These are phyloP conservation scores for Rhododendron ferrugineum DNA, from an alignment of 148 eudicot species.

Conservation along the genomic window DNA sequence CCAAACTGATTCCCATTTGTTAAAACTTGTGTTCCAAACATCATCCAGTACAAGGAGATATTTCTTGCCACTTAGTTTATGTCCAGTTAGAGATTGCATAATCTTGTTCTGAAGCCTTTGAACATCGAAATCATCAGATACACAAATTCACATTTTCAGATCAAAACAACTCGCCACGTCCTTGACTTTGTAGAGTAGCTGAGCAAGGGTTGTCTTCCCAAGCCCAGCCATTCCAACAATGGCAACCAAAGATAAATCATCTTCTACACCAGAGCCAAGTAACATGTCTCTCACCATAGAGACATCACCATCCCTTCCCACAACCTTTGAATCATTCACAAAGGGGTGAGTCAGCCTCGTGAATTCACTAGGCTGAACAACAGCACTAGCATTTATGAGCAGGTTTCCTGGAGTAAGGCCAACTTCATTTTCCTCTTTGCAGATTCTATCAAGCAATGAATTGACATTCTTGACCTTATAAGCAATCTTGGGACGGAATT, in stretches of 20 bases:
- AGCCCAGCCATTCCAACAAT: conserved; percentile 11
- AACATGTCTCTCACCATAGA: background rate
- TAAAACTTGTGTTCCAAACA: conserved; percentile 8
- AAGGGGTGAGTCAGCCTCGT: too few relatives aligned
- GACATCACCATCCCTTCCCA: conserved; percentile 12
- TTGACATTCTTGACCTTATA: background rate
- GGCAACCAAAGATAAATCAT: background rate
- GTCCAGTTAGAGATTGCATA: background rate
- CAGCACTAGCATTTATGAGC: background rate
- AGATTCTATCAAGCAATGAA: background rate
- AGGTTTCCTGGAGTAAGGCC: background rate
- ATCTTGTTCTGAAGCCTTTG: background rate
- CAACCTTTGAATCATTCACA: background rate
- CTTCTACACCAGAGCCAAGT: background rate
- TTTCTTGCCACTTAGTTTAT: background rate
- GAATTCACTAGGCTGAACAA: too few relatives aligned
- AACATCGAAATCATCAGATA: background rate
- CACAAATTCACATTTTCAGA: conserved; percentile 5
- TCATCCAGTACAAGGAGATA: conserved; percentile 18
- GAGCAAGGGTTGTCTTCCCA: background rate
- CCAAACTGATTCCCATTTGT: background rate
- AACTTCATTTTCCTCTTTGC: background rate
- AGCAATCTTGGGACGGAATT: conserved; percentile 9
- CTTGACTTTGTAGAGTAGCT: background rate
- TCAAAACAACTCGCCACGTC: background rate